phyloP scores from a whole-genome alignment of 495 filamentous ascomycete species.

The Cercophora scortea region DNA sequence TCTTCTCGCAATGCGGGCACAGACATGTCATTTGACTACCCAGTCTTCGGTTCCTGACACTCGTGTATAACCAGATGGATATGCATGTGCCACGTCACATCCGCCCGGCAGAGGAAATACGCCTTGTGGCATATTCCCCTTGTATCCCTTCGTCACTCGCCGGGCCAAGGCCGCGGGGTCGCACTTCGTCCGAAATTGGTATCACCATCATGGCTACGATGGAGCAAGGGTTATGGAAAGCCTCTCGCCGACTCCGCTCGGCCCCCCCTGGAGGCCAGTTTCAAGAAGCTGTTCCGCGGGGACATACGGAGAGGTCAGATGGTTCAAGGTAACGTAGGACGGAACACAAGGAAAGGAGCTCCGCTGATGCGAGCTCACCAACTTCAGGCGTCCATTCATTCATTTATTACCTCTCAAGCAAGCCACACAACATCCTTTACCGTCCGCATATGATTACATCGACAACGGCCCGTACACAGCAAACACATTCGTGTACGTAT shows the following conservation, averaged over 20 bases:
- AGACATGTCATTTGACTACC: slow-evolving; percentile 74
- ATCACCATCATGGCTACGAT: slow-evolving; percentile 79
- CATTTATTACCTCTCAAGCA: too few species aligned
- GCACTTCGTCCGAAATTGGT: slow-evolving; percentile 65
- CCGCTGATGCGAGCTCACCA: too few species aligned
- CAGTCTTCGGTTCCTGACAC: slow-evolving; percentile 59
- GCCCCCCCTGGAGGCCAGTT: slow-evolving; percentile 59
- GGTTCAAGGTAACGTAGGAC: too few species aligned
- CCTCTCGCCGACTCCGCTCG: slow-evolving; percentile 52
- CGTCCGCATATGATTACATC: background rate
- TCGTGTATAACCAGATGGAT: slow-evolving; percentile 72
- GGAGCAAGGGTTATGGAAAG: slow-evolving; percentile 72
- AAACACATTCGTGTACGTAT: background rate
- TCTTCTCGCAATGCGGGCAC: slow-evolving; percentile 74
- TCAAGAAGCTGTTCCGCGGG: slow-evolving; percentile 65
- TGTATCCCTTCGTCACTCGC: slow-evolving; percentile 19
- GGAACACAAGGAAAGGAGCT: too few species aligned
- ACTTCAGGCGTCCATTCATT: too few species aligned
- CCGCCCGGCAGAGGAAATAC: slow-evolving; percentile 74
- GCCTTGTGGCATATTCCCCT: slow-evolving; percentile 49
- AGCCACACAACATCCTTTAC: background rate
- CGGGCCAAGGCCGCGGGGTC: slow-evolving; percentile 15
- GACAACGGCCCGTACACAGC: background rate
- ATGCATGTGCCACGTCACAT: slow-evolving; percentile 61
- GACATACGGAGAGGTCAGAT: too few species aligned